Evolutionary conservation across 345 rosid species (phyloP).

Genomic region (Acer yangbiense): DNA sequence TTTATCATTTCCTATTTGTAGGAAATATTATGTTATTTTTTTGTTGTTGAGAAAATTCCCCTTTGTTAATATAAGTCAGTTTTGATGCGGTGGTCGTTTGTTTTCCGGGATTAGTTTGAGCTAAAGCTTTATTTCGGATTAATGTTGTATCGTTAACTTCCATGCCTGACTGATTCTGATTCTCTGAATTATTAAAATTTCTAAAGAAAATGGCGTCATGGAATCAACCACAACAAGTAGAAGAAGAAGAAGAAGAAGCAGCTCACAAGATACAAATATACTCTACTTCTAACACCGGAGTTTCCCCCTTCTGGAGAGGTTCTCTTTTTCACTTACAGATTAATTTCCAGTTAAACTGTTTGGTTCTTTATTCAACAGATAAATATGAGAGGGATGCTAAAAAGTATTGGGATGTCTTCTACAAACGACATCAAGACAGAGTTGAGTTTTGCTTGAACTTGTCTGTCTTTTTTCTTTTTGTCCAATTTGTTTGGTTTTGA

Average conservation of each 20-base stretch:
- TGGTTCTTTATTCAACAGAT: constrained; percentile 36
- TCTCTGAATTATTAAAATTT: too few relatives aligned
- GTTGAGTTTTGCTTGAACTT: constrained; percentile 8
- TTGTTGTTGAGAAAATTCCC: too few relatives aligned
- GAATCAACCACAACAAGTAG: not conserved
- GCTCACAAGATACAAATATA: constrained; percentile 66
- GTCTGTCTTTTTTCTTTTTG: not conserved
- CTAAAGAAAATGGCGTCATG: constrained; percentile 22
- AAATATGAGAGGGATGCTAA: constrained; percentile 45
- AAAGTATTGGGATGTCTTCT: constrained; percentile 38
- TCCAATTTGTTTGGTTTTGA: not conserved
- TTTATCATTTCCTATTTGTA: too few relatives aligned
- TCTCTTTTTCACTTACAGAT: not conserved
- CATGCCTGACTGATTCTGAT: too few relatives aligned
- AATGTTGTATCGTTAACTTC: too few relatives aligned
- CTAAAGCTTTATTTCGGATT: too few relatives aligned
- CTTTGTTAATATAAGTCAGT: too few relatives aligned
- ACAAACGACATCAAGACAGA: too few relatives aligned
- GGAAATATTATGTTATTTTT: too few relatives aligned
- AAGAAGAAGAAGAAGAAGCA: constrained; percentile 4
- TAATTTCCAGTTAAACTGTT: not conserved
- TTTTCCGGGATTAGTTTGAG: too few relatives aligned
- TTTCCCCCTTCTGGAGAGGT: constrained; percentile 83
- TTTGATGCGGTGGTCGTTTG: too few relatives aligned
- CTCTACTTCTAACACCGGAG: constrained; percentile 50